These are phyloP conservation scores for Dactylellina parvicollis DNA, from an alignment of 2,329 filamentous ascomycete species.

Conservation along the genomic window DNA sequence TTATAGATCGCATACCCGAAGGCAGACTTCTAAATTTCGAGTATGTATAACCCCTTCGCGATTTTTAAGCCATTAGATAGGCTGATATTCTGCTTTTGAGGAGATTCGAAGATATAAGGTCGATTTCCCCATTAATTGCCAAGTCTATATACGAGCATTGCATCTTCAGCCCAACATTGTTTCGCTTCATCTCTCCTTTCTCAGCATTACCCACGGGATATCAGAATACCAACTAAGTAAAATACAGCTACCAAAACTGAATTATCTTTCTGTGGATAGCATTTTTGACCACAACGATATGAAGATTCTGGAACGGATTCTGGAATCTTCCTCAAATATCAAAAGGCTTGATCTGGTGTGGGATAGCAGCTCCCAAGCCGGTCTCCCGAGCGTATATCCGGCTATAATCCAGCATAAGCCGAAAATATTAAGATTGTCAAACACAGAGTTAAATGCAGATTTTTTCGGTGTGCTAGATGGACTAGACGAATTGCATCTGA, in stretches of 20 bases:
- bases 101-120: constrained; percentile 13
- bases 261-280: neutral
- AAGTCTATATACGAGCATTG: neutral
- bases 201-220: neutral
- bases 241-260: constrained; percentile 20
- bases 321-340: constrained; percentile 4
- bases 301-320: constrained; percentile 1
- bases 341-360: neutral
- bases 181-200: constrained; percentile 19
- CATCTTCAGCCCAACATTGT: constrained; percentile 11
- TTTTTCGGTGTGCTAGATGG: constrained; percentile 1
- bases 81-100: neutral
- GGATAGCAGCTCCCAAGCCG: neutral
- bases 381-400: neutral
- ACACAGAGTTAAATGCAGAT: neutral
- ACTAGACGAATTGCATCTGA: constrained; percentile 24
- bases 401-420: neutral
- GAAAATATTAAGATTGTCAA: constrained; percentile 10
- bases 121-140: neutral
- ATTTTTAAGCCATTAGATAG: neutral
- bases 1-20: constrained; percentile 21
- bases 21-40: constrained; percentile 21
- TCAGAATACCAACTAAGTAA: neutral
- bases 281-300: constrained; percentile 10
- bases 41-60: constrained; percentile 2